These are phyloP conservation scores for Didymella keratinophila DNA, from an alignment of 2,329 filamentous ascomycete species.

Conservation along the genomic window DNA sequence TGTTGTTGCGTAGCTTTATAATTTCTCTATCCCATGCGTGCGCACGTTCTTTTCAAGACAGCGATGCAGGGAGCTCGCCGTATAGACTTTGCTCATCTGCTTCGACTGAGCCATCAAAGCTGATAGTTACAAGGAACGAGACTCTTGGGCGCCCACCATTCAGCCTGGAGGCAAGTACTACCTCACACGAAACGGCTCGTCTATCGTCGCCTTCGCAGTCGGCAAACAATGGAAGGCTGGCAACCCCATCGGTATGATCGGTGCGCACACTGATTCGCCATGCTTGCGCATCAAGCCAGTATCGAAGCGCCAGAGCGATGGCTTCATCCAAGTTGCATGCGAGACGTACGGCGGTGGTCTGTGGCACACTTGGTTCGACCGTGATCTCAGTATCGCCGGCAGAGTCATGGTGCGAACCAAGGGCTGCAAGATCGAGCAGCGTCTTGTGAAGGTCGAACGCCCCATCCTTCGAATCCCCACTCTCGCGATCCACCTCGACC, in stretches of 20 bases:
- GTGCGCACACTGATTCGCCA: conserved; percentile 94
- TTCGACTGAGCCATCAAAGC: not conserved
- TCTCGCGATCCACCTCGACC: conserved; percentile 91
- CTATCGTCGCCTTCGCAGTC: conserved; percentile 90
- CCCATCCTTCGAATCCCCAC: conserved; percentile 93
- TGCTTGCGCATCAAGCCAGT: conserved; percentile 93
- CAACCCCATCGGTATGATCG: conserved; percentile 90
- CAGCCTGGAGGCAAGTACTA: conserved; percentile 94
- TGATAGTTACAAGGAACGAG: conserved; percentile 70
- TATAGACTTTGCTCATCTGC: not conserved
- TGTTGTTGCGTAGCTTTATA: conserved; percentile 2
- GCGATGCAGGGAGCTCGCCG: not conserved
- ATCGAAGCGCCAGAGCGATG: conserved; percentile 84
- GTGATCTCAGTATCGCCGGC: conserved; percentile 89
- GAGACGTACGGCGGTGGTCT: conserved; percentile 97
- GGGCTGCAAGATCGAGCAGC: conserved; percentile 78
- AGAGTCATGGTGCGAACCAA: conserved; percentile 80
- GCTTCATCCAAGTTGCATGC: conserved; percentile 92
- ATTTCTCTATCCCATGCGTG: not conserved
- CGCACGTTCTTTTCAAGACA: not conserved
- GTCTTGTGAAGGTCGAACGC: conserved; percentile 87
- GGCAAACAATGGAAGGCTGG: conserved; percentile 90
- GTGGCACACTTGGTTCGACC: conserved; percentile 98
- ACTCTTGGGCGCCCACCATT: conserved; percentile 82
- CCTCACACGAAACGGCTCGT: conserved; percentile 90